Evolutionary conservation across 257 asterid genomes (phyloP), one percentile per base, ranked within the genome.

Genomic region (Knoxia roxburghii): DNA sequence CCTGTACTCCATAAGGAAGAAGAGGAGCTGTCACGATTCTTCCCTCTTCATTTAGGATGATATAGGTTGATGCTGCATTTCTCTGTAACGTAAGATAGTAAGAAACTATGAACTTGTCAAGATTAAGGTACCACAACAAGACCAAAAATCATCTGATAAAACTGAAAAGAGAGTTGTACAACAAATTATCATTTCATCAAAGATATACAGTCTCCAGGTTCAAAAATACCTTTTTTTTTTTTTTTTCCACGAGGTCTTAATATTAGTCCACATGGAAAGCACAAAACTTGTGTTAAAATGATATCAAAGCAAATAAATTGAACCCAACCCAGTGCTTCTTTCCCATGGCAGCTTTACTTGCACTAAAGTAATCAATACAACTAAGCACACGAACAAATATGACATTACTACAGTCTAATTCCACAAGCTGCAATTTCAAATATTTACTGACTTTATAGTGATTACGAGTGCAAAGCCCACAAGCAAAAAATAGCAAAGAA

Each of bases 1-100:
- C 70, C 56, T 72, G 73, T 9, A 75, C 85, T 60, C 95, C 99
- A 52, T 62, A 78, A 2, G 96, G 99, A 77, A 93, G 84, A 29
- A 89, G 81, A 14, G 99, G 96, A 27, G 99, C 92, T 0, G 95
- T 94, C 23, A 88, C 87, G 63, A 93, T 78, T 74, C 96, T 81
- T 57, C 97, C 96, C 80, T 93, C 99, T 88, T 93, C 97, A 11
- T 85, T 93, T 72, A 93, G 70, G 78, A 92, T 87, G 77, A 89
- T 92, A 78, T 85, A 93, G 10, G 99, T 93, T 24, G 99, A 83
- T 45, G 96, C 84, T 33, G 95, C 99, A 74, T 90, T 93, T 77
- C 97, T 90, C 97, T 93, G 89, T 76, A 78, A 52, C 61, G 4
- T n/a, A 55, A 33, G 14, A 65, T 29, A 39, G 53, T 11, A 20